Evolutionary conservation across 2,329 filamentous ascomycete species (phyloP).

Genomic region (Fusarium fujikuroi): DNA sequence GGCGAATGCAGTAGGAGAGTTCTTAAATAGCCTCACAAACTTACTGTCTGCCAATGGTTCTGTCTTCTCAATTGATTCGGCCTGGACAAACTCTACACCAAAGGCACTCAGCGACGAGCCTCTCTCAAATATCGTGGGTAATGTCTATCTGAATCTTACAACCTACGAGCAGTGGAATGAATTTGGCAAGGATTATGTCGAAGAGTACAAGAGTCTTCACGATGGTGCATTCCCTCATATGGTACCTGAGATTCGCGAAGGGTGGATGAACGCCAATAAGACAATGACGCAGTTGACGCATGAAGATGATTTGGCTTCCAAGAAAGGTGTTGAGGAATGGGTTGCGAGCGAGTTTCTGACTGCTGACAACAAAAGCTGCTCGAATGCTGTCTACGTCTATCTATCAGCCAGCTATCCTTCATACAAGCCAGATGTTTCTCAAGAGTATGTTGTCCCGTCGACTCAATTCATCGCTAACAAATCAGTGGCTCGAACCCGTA

Average conservation of each 20-base stretch:
- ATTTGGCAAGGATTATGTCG: neutral
- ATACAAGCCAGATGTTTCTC: conserved; percentile 24
- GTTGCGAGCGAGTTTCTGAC: neutral
- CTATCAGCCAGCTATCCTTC: neutral
- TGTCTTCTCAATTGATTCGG: neutral
- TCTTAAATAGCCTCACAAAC: neutral
- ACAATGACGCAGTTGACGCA: neutral
- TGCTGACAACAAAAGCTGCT: neutral
- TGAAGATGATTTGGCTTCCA: neutral
- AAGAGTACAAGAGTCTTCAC: conserved; percentile 1
- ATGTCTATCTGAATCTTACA: conserved; percentile 1
- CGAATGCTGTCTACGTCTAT: conserved; percentile 20
- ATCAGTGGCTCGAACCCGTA: conserved; percentile 2
- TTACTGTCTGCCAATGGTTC: neutral
- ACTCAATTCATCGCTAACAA: neutral
- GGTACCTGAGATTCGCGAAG: neutral
- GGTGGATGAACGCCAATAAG: neutral
- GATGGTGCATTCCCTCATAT: conserved; percentile 11
- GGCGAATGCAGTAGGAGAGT: neutral
- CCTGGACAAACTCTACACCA: neutral
- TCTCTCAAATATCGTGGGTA: neutral
- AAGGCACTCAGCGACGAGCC: accelerated
- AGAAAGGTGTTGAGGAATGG: conserved; percentile 9
- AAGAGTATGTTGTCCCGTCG: neutral
- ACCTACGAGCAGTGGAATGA: conserved; percentile 13